Base-by-base conservation (phyloP, 257 asterid species). In the Solanum rostratum region DNA sequence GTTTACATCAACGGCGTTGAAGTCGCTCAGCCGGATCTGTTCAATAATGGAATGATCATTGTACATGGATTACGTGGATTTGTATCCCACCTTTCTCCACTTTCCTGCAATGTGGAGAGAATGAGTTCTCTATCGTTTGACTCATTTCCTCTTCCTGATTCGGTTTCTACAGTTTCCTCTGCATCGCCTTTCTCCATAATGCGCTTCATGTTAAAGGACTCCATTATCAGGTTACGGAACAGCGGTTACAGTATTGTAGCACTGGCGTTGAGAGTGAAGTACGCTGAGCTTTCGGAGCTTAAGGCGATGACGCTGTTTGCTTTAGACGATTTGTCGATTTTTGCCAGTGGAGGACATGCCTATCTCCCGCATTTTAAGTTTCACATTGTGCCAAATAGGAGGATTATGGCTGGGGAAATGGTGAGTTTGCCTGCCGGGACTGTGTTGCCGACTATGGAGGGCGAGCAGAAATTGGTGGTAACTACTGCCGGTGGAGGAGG, bases 41-140 rank as follows among this genome's bases (percentile, higher is more conserved):
- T 93, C 91, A 88, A 89, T 90, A 92, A 92, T 65, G 97, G 97
- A 70, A 85, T 91, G 81, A 84, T 93, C 24, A 80, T 91, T 15
- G 83, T 93, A 85, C 97, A 93, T 70, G 97, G 96, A 1, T 79
- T 93, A 49, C 91, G 90, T 82, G 95, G 97, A 45, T 92, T 89
- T 73, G 90, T 92, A 65, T 69, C 97, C 0, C 95, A 93, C 57
- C 91, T 93, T 78, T 93, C 97, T 24, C 94, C 95, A 65, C 88
- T 91, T 45, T 93, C 97, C 13, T 93, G 97, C 89, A 89, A 91
- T 82, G 91, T 93, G 57, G 96, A 92, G 89, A 88, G 88, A 24
- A 86, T 90, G 92, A 91, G 89, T 86, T 90, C 96, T 6, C 86
- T 90, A 20, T 85, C 94, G 1, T 90, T 92, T 69, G 82, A 78